Percentiles rank a stretch among this genome's conserved stretches.
Evolutionary conservation across 1,284 basidiomycete species (phyloP).

Genomic region (Takashimella koratensis): DNA sequence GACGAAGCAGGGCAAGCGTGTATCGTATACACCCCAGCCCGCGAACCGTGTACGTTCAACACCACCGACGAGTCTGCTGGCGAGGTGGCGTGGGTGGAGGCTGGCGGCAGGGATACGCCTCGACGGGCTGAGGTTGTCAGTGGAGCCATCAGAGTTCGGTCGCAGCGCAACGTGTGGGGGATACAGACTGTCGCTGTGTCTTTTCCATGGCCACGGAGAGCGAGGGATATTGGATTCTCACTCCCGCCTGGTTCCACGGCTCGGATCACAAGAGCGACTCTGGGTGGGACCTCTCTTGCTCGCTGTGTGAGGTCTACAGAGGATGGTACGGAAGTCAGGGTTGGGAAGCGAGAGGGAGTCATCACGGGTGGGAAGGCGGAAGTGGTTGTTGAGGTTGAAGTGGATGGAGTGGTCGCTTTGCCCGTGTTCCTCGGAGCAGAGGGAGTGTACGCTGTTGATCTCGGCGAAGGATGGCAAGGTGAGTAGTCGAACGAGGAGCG

Average conservation of each 20-base stretch:
- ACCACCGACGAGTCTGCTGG: constrained; percentile 5
- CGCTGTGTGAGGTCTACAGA: not conserved
- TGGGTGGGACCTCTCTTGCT: constrained; percentile 10
- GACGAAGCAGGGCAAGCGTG: constrained; percentile 3
- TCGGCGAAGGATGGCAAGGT: constrained; percentile 34
- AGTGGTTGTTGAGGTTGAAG: constrained; percentile 22
- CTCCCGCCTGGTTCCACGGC: constrained; percentile 5
- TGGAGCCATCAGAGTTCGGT: constrained; percentile 22
- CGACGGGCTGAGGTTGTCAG: constrained; percentile 5
- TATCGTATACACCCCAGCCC: not conserved
- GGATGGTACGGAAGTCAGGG: constrained; percentile 4
- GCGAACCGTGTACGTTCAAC: constrained; percentile 1
- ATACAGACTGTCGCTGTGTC: constrained; percentile 13
- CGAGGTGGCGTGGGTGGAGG: constrained; percentile 23
- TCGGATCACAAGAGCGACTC: constrained; percentile 16
- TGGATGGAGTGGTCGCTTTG: constrained; percentile 17
- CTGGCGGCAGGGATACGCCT: not conserved
- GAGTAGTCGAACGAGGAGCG: no score
- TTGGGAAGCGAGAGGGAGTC: constrained; percentile 7
- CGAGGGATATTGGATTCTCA: constrained; percentile 18
- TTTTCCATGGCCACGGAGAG: constrained; percentile 26
- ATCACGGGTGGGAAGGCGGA: constrained; percentile 17
- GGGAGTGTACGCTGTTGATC: constrained; percentile 23
- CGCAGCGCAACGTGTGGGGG: constrained; percentile 25
- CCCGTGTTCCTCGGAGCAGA: constrained; percentile 16